Percentiles rank a stretch among this genome's conserved stretches.
Evolutionary conservation across 768 basidiomycete species (phyloP).

Genomic region (Calvatia gigantea): DNA sequence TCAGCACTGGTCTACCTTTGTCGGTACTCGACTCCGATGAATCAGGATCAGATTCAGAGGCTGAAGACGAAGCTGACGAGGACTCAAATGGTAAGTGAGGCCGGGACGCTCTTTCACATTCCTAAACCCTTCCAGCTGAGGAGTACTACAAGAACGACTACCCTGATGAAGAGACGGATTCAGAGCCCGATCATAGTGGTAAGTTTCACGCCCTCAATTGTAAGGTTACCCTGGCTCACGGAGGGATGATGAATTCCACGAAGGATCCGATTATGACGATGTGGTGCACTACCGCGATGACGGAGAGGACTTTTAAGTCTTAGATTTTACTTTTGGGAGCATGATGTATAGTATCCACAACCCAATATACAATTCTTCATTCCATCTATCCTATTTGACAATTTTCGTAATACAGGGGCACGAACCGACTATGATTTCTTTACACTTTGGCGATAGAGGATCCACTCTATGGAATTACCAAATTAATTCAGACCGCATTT

Average conservation of each 20-base stretch:
- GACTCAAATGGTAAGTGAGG: constrained; percentile 69
- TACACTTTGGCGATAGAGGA: neutral
- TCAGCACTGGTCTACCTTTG: constrained; percentile 60
- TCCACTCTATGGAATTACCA: neutral
- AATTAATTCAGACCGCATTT: neutral
- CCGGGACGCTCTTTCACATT: constrained; percentile 1
- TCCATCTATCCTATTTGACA: neutral
- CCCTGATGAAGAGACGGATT: constrained; percentile 68
- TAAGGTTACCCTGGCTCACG: neutral
- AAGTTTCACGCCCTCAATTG: constrained; percentile 12
- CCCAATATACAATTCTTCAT: constrained; percentile 9
- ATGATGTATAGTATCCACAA: constrained; percentile 5
- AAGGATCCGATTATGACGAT: constrained; percentile 48
- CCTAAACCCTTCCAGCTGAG: constrained; percentile 46
- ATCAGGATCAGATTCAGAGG: constrained; percentile 61
- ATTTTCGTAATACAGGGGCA: neutral
- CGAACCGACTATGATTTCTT: neutral
- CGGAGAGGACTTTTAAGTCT: constrained; percentile 18
- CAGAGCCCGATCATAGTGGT: constrained; percentile 36
- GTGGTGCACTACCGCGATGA: constrained; percentile 26
- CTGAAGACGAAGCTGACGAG: constrained; percentile 76
- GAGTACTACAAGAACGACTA: constrained; percentile 87
- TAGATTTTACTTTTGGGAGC: neutral
- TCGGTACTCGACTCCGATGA: constrained; percentile 52
- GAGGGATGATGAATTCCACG: constrained; percentile 52